Evolutionary conservation across 2,329 filamentous ascomycete genomes (phyloP).

Genomic region (Botrytis paeoniae): DNA sequence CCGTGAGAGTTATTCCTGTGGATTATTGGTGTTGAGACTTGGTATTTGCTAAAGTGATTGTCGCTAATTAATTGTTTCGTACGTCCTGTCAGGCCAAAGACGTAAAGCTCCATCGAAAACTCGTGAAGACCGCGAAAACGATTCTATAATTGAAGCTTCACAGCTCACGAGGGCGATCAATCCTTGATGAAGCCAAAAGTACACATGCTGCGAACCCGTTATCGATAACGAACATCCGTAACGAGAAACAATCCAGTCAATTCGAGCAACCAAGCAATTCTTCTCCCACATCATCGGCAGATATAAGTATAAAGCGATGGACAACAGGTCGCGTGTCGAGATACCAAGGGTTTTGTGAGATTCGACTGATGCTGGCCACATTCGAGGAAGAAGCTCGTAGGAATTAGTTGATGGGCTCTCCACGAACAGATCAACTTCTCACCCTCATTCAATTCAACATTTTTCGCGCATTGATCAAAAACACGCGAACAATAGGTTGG

Average conservation of each 20-base stretch:
- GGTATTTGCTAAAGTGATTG: background rate
- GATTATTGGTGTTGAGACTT: background rate
- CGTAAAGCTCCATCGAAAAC: background rate
- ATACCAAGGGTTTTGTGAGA: background rate
- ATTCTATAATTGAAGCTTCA: background rate
- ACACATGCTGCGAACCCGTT: background rate
- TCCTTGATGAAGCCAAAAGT: background rate
- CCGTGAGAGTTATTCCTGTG: slow-evolving; percentile 35
- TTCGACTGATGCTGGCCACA: background rate
- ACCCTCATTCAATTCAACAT: slow-evolving; percentile 37
- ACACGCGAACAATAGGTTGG: slow-evolving; percentile 32
- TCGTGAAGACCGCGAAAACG: background rate
- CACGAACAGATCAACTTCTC: slow-evolving; percentile 7
- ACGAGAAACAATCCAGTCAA: background rate
- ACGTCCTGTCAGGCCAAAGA: background rate
- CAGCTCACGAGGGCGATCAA: background rate
- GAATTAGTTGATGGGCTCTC: background rate
- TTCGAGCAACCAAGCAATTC: background rate
- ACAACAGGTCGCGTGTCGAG: background rate
- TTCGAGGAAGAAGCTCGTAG: background rate
- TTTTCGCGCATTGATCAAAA: slow-evolving; percentile 41
- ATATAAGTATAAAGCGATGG: background rate
- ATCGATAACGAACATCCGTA: background rate
- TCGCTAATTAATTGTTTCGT: background rate
- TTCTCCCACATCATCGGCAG: background rate